Conservation (phyloP, 257 asterid genomes). For the Sherardia arvensis region DNA sequence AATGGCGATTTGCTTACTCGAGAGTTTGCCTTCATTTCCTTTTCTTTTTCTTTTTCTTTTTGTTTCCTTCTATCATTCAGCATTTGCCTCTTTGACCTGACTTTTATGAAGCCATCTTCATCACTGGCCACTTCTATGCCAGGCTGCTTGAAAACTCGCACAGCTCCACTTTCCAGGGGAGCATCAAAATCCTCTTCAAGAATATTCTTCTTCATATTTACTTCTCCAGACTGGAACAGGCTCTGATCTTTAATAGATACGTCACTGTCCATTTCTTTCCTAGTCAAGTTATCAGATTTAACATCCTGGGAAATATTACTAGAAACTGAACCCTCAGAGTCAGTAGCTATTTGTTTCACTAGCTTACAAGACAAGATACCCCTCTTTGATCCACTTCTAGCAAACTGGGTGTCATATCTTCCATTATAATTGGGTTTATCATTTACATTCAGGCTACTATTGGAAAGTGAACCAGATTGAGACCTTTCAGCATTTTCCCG, state of each 20-base stretch:
- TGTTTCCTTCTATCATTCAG: constrained; percentile 87
- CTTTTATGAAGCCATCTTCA: constrained; percentile 95
- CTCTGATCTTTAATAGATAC: constrained; percentile 24
- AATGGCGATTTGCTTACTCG: constrained; percentile 40
- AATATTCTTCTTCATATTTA: constrained; percentile 38
- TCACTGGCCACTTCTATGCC: constrained; percentile 94
- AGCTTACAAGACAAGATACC: constrained; percentile 43
- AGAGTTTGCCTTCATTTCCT: constrained; percentile 74
- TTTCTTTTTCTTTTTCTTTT: constrained; percentile 61
- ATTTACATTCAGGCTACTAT: constrained; percentile 30
- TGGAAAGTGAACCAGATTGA: constrained; percentile 24
- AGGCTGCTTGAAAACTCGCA: constrained; percentile 79
- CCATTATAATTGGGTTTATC: constrained; percentile 37
- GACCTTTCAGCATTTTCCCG: constrained; percentile 66
- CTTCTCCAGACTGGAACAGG: constrained; percentile 34
- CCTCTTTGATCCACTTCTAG: constrained; percentile 81
- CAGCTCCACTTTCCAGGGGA: constrained; percentile 93
- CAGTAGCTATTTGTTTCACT: constrained; percentile 35
- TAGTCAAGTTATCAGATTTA: constrained; percentile 30
- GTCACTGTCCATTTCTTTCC: constrained; percentile 32
- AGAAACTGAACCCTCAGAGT: constrained; percentile 31
- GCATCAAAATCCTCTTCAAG: constrained; percentile 86
- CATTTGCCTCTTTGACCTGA: constrained; percentile 95
- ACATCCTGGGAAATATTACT: constrained; percentile 31
- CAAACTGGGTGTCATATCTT: constrained; percentile 33